Conservation (phyloP, 1,284 basidiomycete genomes). For the Papiliotrema fonsecae region DNA sequence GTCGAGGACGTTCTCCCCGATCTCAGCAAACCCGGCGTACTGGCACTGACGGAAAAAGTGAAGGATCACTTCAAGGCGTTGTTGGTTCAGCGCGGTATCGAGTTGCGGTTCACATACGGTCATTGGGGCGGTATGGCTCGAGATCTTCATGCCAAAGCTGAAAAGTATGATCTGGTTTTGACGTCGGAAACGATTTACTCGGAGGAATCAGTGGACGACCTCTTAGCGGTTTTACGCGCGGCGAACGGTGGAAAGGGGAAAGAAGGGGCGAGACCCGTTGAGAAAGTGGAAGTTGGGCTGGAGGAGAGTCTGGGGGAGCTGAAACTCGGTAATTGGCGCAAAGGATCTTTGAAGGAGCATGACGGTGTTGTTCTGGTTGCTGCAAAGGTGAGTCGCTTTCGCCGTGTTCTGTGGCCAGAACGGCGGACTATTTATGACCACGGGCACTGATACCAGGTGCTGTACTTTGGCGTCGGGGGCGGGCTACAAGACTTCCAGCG, state of each 20-base stretch:
- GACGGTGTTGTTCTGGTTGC: constrained; percentile 38
- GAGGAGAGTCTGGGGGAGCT: constrained; percentile 28
- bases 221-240: constrained; percentile 54
- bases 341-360: constrained; percentile 11
- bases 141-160: constrained; percentile 9
- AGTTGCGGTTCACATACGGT: constrained; percentile 72
- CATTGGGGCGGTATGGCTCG: constrained; percentile 58
- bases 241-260: constrained; percentile 3
- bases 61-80: constrained; percentile 61
- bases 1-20: constrained; percentile 50
- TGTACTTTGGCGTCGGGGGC: constrained; percentile 96
- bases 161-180: constrained; percentile 65
- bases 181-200: constrained; percentile 93
- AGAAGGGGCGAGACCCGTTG: background rate
- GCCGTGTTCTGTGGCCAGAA: no score
- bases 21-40: constrained; percentile 27
- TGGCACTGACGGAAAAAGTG: constrained; percentile 62
- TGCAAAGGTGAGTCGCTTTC: constrained; percentile 46
- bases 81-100: constrained; percentile 55
- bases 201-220: constrained; percentile 60
- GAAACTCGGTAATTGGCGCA: constrained; percentile 24
- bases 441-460: constrained; percentile 56
- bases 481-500: constrained; percentile 70
- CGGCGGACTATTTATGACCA: no score
- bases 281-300: constrained; percentile 12